Percentiles rank a stretch among this genome's conserved stretches.
phyloP scores from a whole-genome alignment of 306 rosid genomes.

The Datisca glomerata region DNA sequence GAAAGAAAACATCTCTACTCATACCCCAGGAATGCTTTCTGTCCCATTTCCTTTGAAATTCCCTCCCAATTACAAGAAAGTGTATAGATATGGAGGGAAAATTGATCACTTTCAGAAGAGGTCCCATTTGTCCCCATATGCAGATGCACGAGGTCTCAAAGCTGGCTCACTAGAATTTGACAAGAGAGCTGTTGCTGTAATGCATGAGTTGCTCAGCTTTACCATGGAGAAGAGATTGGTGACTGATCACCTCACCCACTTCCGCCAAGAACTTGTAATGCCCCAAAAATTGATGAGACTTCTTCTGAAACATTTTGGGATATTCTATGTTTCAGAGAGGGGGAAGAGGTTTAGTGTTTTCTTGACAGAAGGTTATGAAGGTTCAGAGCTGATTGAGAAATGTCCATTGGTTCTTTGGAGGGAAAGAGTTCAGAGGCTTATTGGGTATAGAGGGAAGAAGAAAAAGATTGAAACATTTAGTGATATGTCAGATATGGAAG shows the following conservation, averaged over 20 bases:
- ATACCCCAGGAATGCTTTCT: slow-evolving; percentile 34
- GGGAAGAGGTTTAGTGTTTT: slow-evolving; percentile 86
- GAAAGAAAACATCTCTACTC: slow-evolving; percentile 10
- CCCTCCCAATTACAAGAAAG: slow-evolving; percentile 53
- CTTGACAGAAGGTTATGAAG: slow-evolving; percentile 66
- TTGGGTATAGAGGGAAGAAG: slow-evolving; percentile 57
- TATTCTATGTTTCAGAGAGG: slow-evolving; percentile 86
- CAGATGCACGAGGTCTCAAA: slow-evolving; percentile 53
- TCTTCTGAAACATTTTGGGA: slow-evolving; percentile 70
- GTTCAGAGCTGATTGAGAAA: slow-evolving; percentile 60
- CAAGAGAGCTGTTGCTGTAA: slow-evolving; percentile 79
- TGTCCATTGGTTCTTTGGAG: slow-evolving; percentile 66
- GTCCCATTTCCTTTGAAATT: slow-evolving; percentile 56
- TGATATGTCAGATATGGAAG: slow-evolving; percentile 53
- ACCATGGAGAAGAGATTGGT: slow-evolving; percentile 75
- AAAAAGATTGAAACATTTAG: slow-evolving; percentile 39
- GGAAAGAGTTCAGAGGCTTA: slow-evolving; percentile 46
- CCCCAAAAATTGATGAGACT: slow-evolving; percentile 92
- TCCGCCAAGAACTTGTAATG: slow-evolving; percentile 72
- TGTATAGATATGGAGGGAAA: slow-evolving; percentile 37
- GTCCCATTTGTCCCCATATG: slow-evolving; percentile 75
- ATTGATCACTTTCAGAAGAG: slow-evolving; percentile 61
- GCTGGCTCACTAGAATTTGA: slow-evolving; percentile 73
- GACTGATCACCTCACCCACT: slow-evolving; percentile 87
- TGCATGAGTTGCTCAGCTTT: slow-evolving; percentile 82